Evolutionary conservation across 768 basidiomycete species (phyloP), one percentile per base, ranked within the genome.

Genomic region (Botryobasidium botryosum): DNA sequence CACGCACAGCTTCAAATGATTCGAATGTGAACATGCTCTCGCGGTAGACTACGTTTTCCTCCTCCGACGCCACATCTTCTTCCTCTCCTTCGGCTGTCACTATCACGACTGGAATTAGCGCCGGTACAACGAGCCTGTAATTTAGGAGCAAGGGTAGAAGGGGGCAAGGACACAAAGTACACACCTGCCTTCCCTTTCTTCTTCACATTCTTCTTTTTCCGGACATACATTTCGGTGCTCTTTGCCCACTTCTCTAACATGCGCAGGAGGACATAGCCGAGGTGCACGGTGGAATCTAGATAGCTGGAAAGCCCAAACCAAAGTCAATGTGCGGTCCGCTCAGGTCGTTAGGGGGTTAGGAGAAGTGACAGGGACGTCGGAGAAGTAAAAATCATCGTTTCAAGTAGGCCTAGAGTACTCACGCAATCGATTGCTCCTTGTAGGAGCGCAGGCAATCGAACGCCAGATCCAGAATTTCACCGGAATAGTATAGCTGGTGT

Each of bases 11-110:
- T 63, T 97, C 86, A 53, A 90, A 94, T 24, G 78, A 74, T 53
- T 86, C 81, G 57, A 99, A 90, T 3, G 85, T 84, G 63, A 94
- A 91, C 57, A 79, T 72, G 31, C 84, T 87, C 58, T 96, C 92
- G 31, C 74, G 68, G 40, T 83, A 68, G 23, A 77, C 68, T 24
- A 74, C 74, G 47, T 81, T 77, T 24, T 75, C 72, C 31, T 76
- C 72, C 36, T 75, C 79, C 35, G 77, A 79, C 51, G 75, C 77
- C 35, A 66, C 75, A 52, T 86, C 77, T 40, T 74, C 74, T 27
- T 77, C 70, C 6, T 70, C 78, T 12, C 75, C 74, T 52, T 75
- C 55, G 25, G 53, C 57, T 32, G 47, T 37, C 6, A 40, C 44
- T 46, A 23, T 21, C 39, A 27, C 17, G n/a, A 4, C 5, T 41